Conservation (phyloP, 805 yeast species). For the Monosporozyma yasuniensis region DNA sequence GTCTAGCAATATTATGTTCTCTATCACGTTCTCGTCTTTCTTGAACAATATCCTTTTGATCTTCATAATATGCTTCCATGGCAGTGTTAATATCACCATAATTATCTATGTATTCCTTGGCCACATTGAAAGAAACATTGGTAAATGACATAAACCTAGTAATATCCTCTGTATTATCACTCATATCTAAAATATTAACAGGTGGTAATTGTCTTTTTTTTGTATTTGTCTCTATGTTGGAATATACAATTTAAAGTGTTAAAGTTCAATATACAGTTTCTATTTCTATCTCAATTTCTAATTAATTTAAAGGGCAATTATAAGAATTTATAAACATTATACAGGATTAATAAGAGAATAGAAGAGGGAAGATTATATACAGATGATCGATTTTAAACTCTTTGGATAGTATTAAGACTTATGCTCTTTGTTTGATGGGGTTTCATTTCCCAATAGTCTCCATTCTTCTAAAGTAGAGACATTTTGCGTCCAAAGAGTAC, state of each 20-base stretch:
- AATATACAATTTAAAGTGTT: neutral
- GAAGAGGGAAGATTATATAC: neutral
- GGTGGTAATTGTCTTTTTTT: no score
- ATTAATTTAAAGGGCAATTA: neutral
- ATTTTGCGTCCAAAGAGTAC: slow-evolving; percentile 73
- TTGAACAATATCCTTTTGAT: slow-evolving; percentile 5
- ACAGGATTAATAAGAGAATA: neutral
- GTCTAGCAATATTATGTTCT: neutral
- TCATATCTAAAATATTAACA: neutral
- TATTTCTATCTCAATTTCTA: neutral
- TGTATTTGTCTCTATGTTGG: neutral
- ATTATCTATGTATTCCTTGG: slow-evolving; percentile 31
- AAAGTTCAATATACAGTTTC: no score
- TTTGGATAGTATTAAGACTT: no score
- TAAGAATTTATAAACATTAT: neutral
- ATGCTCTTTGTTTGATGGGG: neutral
- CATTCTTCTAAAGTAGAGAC: slow-evolving; percentile 63
- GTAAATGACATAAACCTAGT: slow-evolving; percentile 32
- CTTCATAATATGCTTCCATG: slow-evolving; percentile 22
- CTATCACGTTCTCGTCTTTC: neutral
- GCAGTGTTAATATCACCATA: slow-evolving; percentile 24
- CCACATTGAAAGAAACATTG: slow-evolving; percentile 31
- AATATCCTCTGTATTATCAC: slow-evolving; percentile 1
- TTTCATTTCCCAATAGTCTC: neutral
- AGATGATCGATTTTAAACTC: neutral